Conservation (phyloP, 1,284 basidiomycete species). For the Microbotryum scabiosae region DNA sequence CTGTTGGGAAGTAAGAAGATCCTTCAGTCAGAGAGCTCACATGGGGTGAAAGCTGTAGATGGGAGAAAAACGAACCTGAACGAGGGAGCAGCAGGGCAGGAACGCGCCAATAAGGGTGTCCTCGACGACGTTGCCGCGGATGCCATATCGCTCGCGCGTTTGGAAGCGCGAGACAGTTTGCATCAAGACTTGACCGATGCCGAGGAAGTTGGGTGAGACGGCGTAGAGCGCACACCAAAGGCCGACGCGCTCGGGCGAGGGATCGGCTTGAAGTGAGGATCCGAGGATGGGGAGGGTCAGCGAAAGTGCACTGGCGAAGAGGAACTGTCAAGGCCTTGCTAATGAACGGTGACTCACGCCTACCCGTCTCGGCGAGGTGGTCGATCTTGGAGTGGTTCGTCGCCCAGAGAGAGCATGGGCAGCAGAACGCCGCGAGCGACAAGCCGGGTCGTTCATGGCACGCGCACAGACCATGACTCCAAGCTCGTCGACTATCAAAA, state of each 20-base stretch:
- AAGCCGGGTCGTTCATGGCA: slow-evolving; percentile 15
- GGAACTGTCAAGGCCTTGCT: neutral
- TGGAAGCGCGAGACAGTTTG: slow-evolving; percentile 18
- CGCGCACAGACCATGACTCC: slow-evolving; percentile 12
- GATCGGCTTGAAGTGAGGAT: slow-evolving; percentile 4
- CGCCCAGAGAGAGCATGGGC: slow-evolving; percentile 22
- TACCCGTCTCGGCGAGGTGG: slow-evolving; percentile 12
- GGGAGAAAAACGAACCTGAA: neutral
- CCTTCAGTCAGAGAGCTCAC: neutral
- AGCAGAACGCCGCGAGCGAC: slow-evolving; percentile 16
- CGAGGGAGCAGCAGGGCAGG: neutral
- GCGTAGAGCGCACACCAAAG: slow-evolving; percentile 22
- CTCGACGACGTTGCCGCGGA: slow-evolving; percentile 22
- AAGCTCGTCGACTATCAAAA: slow-evolving; percentile 18
- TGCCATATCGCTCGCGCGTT: slow-evolving; percentile 20
- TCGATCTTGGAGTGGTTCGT: slow-evolving; percentile 12
- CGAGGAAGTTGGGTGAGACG: slow-evolving; percentile 19
- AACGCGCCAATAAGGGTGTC: slow-evolving; percentile 20
- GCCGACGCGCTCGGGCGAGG: slow-evolving; percentile 10
- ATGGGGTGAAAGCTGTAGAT: neutral
- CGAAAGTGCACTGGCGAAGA: too few species aligned
- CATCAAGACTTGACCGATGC: slow-evolving; percentile 22
- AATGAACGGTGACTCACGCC: slow-evolving; percentile 5
- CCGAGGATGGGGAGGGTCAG: neutral
- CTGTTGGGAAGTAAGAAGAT: neutral